Conservation (phyloP, 2,329 filamentous ascomycete genomes). For the Apiospora aurea region DNA sequence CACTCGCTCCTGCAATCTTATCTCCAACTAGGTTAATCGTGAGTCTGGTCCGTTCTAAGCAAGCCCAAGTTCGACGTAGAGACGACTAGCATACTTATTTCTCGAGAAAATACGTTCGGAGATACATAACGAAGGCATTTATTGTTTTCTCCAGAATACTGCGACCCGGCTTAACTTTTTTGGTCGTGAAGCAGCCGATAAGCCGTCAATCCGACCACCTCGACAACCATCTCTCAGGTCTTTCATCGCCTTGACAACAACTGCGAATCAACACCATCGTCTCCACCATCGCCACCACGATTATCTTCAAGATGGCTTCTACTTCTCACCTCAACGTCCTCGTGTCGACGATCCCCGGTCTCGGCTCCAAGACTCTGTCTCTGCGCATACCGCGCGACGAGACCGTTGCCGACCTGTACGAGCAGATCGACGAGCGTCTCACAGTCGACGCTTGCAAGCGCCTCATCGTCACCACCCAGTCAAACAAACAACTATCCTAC, state of each 20-base stretch:
- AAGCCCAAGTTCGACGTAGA: neutral
- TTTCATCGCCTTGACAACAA: neutral
- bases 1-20: slow-evolving; percentile 7
- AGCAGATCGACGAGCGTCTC: slow-evolving; percentile 66
- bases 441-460: slow-evolving; percentile 58
- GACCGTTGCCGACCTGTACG: slow-evolving; percentile 71
- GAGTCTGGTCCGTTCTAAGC: neutral
- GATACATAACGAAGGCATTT: neutral
- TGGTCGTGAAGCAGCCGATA: neutral
- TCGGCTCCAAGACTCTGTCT: slow-evolving; percentile 82
- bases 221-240: neutral
- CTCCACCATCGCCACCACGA: neutral
- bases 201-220: neutral
- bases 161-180: neutral
- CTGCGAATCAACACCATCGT: neutral
- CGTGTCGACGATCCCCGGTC: slow-evolving; percentile 82
- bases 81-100: neutral
- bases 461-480: slow-evolving; percentile 82
- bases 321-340: slow-evolving; percentile 75
- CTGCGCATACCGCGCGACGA: slow-evolving; percentile 74
- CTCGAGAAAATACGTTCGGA: neutral
- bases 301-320: slow-evolving; percentile 56
- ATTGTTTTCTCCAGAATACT: neutral
- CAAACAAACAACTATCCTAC: slow-evolving; percentile 70
- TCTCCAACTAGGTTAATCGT: slow-evolving; percentile 27